Percentiles rank a stretch among this genome's conserved stretches.
Evolutionary conservation across 495 filamentous ascomycete genomes (phyloP).

Genomic region (Penicillium coffeae): DNA sequence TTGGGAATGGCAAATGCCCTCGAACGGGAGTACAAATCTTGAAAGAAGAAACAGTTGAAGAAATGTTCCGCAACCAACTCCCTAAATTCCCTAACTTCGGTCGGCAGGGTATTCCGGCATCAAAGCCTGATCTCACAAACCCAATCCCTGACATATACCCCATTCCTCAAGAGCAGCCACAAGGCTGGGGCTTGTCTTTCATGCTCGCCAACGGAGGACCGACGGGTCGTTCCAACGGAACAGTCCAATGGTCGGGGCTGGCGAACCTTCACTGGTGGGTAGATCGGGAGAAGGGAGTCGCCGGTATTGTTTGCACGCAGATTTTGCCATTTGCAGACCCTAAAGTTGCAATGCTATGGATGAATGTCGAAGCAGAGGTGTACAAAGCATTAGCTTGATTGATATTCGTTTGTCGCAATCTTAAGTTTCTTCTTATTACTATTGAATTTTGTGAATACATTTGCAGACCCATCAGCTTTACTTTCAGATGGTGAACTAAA

Average conservation of each 20-base stretch:
- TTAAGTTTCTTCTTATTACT: background rate
- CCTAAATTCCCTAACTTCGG: conserved; percentile 49
- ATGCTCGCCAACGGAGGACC: conserved; percentile 36
- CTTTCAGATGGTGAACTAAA: no score
- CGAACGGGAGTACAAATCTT: conserved; percentile 46
- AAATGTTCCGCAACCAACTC: conserved; percentile 62
- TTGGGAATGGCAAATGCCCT: conserved; percentile 50
- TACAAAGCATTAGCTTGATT: background rate
- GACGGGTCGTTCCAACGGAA: conserved; percentile 47
- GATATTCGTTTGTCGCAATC: background rate
- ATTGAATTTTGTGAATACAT: no score
- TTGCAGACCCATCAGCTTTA: no score
- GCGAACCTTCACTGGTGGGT: conserved; percentile 60
- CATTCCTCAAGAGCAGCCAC: conserved; percentile 37
- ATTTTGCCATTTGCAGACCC: conserved; percentile 51
- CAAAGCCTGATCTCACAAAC: conserved; percentile 52
- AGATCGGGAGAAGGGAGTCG: conserved; percentile 56
- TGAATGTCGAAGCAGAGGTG: background rate
- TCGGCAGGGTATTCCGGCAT: conserved; percentile 36
- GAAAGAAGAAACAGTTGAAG: conserved; percentile 44
- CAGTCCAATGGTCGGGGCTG: conserved; percentile 56
- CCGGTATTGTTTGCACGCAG: conserved; percentile 53
- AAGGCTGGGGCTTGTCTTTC: conserved; percentile 60
- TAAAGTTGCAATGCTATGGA: background rate
- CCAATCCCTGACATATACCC: conserved; percentile 46